A percentile compares a stretch with the other conserved stretches of the same genome.
Evolutionary conservation across 129 eudicot genomes (phyloP).

Genomic region (Helianthus annuus): DNA sequence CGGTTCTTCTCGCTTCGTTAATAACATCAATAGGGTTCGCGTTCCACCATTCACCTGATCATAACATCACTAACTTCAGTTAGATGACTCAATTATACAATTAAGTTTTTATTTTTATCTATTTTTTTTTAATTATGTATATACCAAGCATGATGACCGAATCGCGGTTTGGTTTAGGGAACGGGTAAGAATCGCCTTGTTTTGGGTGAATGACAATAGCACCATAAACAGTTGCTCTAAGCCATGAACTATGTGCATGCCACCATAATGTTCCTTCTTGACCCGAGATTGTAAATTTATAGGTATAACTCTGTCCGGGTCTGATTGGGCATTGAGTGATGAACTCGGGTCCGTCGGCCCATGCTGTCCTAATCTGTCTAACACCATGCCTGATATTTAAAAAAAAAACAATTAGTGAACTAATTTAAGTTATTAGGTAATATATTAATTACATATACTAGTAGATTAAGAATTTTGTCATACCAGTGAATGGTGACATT

Average conservation of each 20-base stretch:
- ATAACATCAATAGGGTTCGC: conserved; percentile 74
- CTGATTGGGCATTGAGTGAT: conserved; percentile 92
- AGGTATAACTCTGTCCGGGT: conserved; percentile 87
- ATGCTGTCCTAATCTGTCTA: conserved; percentile 79
- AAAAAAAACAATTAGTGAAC: not conserved
- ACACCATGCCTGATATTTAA: conserved; percentile 71
- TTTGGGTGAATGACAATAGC: conserved; percentile 74
- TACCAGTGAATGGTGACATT: conserved; percentile 97
- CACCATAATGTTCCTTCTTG: conserved; percentile 98
- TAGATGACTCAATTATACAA: not conserved
- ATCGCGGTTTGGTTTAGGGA: conserved; percentile 76
- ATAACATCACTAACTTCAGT: conserved; percentile 15
- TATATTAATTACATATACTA: not conserved
- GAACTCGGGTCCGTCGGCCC: conserved; percentile 98
- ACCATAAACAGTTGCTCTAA: conserved; percentile 92
- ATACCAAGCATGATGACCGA: conserved; percentile 76
- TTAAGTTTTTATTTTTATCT: not conserved
- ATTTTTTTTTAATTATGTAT: too few species aligned
- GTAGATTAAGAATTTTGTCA: not conserved
- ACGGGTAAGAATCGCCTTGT: conserved; percentile 74
- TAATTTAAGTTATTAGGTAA: not conserved
- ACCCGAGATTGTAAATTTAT: conserved; percentile 71
- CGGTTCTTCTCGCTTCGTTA: conserved; percentile 78
- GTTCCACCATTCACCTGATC: conserved; percentile 94
- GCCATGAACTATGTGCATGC: conserved; percentile 99